Evolutionary conservation across 2,329 filamentous ascomycete species (phyloP).

Genomic region (Microcera coccophila): DNA sequence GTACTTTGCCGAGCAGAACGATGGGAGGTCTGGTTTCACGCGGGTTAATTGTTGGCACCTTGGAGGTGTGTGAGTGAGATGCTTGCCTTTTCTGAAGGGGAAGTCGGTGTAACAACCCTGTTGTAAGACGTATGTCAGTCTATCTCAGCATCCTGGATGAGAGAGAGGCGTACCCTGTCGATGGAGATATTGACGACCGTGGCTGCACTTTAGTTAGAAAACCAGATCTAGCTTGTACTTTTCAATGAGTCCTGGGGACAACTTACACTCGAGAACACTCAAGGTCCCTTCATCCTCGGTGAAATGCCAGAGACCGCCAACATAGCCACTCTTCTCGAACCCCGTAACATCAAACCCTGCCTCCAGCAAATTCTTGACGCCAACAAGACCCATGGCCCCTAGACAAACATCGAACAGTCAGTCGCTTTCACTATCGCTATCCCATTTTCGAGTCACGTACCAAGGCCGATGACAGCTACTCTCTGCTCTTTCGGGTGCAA

Average conservation of each 20-base stretch:
- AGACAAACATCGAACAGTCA: background rate
- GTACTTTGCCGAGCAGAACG: slow-evolving; percentile 21
- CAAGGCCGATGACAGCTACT: slow-evolving; percentile 28
- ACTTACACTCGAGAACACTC: slow-evolving; percentile 33
- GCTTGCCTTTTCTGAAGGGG: slow-evolving; percentile 29
- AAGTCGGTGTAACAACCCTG: slow-evolving; percentile 37
- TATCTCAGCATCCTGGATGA: background rate
- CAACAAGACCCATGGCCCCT: slow-evolving; percentile 37
- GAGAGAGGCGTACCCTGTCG: slow-evolving; percentile 13
- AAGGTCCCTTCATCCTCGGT: slow-evolving; percentile 33
- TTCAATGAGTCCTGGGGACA: background rate
- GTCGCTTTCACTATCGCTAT: background rate
- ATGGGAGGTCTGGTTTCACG: slow-evolving; percentile 14
- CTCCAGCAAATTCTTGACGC: slow-evolving; percentile 41
- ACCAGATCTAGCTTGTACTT: background rate
- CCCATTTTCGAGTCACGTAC: slow-evolving; percentile 10
- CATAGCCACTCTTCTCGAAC: slow-evolving; percentile 39
- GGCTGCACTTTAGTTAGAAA: slow-evolving; percentile 11
- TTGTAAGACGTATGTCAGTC: slow-evolving; percentile 5
- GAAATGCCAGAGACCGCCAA: slow-evolving; percentile 44
- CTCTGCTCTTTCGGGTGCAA: slow-evolving; percentile 1
- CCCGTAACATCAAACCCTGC: slow-evolving; percentile 42
- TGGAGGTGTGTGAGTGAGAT: background rate
- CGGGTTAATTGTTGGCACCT: background rate
- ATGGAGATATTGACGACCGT: slow-evolving; percentile 26